Evolutionary conservation across 345 rosid species (phyloP).

Genomic region (Jatropha curcas): DNA sequence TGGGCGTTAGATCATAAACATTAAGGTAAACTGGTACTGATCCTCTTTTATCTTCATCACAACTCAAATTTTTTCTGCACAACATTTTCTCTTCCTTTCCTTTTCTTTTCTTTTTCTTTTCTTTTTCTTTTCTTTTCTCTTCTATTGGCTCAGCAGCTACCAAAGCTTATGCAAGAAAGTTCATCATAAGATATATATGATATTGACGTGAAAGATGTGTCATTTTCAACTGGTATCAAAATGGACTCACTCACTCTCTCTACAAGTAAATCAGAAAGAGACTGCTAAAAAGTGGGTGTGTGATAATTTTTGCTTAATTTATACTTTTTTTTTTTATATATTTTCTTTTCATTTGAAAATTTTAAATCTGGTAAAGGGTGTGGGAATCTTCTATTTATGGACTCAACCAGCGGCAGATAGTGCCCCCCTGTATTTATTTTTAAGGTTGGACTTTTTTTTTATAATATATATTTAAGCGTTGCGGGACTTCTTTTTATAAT

Average conservation of each 20-base stretch:
- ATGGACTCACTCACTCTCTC: neutral
- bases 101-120: neutral
- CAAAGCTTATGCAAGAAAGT: neutral
- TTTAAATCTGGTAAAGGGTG: constrained; percentile 1
- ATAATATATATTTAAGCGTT: no score
- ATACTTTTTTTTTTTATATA: neutral
- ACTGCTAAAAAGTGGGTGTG: neutral
- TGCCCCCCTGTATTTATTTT: constrained; percentile 3
- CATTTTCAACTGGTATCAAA: constrained; percentile 15
- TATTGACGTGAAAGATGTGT: neutral
- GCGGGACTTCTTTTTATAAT: no score
- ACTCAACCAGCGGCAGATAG: constrained; percentile 1
- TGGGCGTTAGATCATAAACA: constrained; percentile 92
- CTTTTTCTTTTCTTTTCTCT: neutral
- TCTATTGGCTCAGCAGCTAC: neutral
- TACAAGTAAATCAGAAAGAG: neutral
- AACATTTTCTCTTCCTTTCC: constrained; percentile 42
- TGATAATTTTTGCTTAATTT: neutral
- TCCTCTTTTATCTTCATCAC: constrained; percentile 46
- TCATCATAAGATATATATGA: neutral
- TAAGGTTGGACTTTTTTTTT: neutral
- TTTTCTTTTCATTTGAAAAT: neutral
- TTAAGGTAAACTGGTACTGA: constrained; percentile 91
- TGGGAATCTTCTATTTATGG: constrained; percentile 18
- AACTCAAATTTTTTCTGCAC: constrained; percentile 58